Evolutionary conservation across 2,329 filamentous ascomycete genomes (phyloP), one percentile per base, ranked within the genome.

Genomic region (Penicillium sp.): DNA sequence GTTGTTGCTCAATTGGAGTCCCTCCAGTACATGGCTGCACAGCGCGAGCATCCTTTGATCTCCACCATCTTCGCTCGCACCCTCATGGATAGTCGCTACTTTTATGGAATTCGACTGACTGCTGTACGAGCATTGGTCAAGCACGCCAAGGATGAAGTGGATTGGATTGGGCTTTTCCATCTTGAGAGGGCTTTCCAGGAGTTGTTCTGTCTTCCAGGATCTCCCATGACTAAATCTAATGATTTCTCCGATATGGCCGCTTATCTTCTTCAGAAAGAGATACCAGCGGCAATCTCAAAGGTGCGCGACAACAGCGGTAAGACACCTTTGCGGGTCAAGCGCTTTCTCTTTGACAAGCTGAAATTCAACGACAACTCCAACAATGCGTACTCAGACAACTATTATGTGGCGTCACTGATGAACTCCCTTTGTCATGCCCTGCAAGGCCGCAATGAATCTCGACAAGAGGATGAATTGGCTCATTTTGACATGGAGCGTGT

Each of bases 281-380:
- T 99, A 52, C 87, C 92, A 0, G 84, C 85, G 62, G 90, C 93
- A 7, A 88, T 99, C 62, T 86, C 92, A 3, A 84, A 85, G 60
- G 86, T 98, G 48, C 86, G 91, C 50, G 89, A 93, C 67, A 79
- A 80, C 39, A 83, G 87, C 53, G 90, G 91, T 37, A 89, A 86
- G 66, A 93, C 92, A 53, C 93, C 93, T 0, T 81, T 88, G 68
- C 82, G 87, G 52, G 91, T 91, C 5, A 90, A 93, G 56, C 84
- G 85, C 39, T 96, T 97, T 72, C 84, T 99, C 48, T 84, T 96
- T 22, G 92, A 97, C 65, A 90, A 96, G 70, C 80, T 99, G 33
- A 88, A 90, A 48, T 93, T 92, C 77, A 99, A 99, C 70, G 93
- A 99, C 75, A 99, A 99, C 70, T 88, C 90, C 2, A 89, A 90